Evolutionary conservation across 345 rosid genomes (phyloP).

Genomic region (Gossypium stocksii): DNA sequence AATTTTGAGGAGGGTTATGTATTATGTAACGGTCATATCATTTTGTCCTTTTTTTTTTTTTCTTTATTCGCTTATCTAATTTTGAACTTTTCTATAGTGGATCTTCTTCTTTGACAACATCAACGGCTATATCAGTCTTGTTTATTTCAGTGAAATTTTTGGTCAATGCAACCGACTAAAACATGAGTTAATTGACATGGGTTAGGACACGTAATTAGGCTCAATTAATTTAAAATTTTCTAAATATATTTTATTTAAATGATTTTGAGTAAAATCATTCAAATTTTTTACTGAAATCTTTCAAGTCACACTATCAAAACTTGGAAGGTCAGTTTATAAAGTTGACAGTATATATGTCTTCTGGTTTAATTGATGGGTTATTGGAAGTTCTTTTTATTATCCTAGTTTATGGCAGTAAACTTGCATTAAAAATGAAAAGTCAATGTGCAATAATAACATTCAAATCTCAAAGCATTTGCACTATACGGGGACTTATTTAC

Average conservation of each 20-base stretch:
- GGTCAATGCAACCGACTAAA: not conserved
- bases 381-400: too few relatives aligned
- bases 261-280: too few relatives aligned
- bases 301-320: too few relatives aligned
- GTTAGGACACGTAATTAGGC: too few relatives aligned
- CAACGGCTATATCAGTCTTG: constrained; percentile 24
- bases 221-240: too few relatives aligned
- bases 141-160: not conserved
- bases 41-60: not conserved
- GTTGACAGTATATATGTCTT: not conserved
- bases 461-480: not conserved
- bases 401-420: not conserved
- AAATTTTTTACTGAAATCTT: too few relatives aligned
- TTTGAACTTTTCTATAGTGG: not conserved
- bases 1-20: not conserved
- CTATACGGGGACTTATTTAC: not conserved
- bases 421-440: not conserved
- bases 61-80: not conserved
- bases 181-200: too few relatives aligned
- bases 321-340: too few relatives aligned
- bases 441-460: not conserved
- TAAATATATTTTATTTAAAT: too few relatives aligned
- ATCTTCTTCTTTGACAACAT: constrained; percentile 23
- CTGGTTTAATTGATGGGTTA: not conserved
- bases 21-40: constrained; percentile 3